These are phyloP conservation scores for Dentiscutata heterogama DNA, from an alignment of 371 early-diverging fungal genomes.

Conservation along the genomic window DNA sequence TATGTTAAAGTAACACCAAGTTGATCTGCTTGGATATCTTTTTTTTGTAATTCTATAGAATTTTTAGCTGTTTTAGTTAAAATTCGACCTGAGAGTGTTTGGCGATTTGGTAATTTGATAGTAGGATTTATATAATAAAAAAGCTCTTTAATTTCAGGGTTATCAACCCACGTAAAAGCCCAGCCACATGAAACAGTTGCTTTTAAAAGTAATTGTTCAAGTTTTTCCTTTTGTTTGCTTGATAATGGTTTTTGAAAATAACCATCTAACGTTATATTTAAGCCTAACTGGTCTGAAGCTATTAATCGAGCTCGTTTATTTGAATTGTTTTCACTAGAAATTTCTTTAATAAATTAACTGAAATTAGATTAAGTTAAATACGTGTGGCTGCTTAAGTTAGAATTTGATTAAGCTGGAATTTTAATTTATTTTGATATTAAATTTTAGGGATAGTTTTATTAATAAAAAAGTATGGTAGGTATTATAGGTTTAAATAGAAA, in stretches of 20 bases:
- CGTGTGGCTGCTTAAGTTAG: too few species aligned
- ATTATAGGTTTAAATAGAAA: too few species aligned
- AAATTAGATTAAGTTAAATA: too few species aligned
- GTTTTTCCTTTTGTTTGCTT: slow-evolving; percentile 1
- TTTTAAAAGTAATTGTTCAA: slow-evolving; percentile 17
- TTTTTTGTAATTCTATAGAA: background rate
- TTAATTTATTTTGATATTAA: too few species aligned
- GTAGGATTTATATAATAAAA: slow-evolving; percentile 9
- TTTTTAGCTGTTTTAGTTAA: background rate
- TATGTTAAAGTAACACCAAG: background rate
- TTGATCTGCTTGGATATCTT: background rate
- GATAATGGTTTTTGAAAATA: background rate
- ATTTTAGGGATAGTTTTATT: too few species aligned
- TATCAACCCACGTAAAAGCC: background rate
- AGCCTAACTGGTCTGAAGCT: too few species aligned
- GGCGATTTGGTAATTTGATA: slow-evolving; percentile 1
- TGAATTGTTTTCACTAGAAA: too few species aligned
- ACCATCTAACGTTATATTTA: too few species aligned
- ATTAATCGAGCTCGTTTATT: too few species aligned
- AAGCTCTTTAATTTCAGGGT: background rate
- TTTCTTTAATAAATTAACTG: too few species aligned
- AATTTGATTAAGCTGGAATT: too few species aligned
- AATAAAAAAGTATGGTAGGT: too few species aligned
- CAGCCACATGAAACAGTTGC: background rate
- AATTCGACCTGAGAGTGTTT: slow-evolving; percentile 1